A percentile compares a stretch with the other conserved stretches of the same genome.
phyloP scores from a whole-genome alignment of 352 stramenopile species.

The Phytophthora litchii region DNA sequence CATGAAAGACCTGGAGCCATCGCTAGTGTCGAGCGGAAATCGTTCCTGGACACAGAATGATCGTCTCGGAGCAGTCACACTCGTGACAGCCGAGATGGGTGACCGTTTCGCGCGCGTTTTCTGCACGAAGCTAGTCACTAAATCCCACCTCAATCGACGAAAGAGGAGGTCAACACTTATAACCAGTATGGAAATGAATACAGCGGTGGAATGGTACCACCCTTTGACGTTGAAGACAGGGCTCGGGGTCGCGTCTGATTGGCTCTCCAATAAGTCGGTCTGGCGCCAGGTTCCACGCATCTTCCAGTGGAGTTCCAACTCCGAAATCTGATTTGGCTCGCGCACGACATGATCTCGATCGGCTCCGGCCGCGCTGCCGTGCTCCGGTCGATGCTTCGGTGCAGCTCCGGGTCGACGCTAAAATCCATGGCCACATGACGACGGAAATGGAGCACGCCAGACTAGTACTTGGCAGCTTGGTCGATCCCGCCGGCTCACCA shows the following conservation, averaged over 20 bases:
- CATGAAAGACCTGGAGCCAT: too few relatives aligned
- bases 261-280: slow-evolving; percentile 31
- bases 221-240: slow-evolving; percentile 5
- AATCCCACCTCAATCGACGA: slow-evolving; percentile 6
- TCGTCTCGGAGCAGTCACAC: too few relatives aligned
- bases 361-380: slow-evolving; percentile 1
- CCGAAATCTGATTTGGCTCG: slow-evolving; percentile 24
- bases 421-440: slow-evolving; percentile 2
- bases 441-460: slow-evolving; percentile 9
- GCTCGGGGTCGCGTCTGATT: slow-evolving; percentile 13
- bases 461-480: not conserved
- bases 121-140: slow-evolving; percentile 4
- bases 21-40: too few relatives aligned
- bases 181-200: slow-evolving; percentile 8
- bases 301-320: slow-evolving; percentile 1
- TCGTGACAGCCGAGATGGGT: slow-evolving; percentile 3
- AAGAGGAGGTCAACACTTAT: slow-evolving; percentile 3
- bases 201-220: slow-evolving; percentile 2
- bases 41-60: too few relatives aligned
- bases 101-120: slow-evolving; percentile 8
- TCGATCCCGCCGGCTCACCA: slow-evolving; percentile 1
- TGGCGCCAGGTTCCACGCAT: slow-evolving; percentile 8
- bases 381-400: not conserved
- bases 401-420: slow-evolving; percentile 11
- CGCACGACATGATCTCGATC: slow-evolving; percentile 22